These are phyloP conservation scores for Lactarius vividus DNA, from an alignment of 768 basidiomycete species.

Conservation along the genomic window DNA sequence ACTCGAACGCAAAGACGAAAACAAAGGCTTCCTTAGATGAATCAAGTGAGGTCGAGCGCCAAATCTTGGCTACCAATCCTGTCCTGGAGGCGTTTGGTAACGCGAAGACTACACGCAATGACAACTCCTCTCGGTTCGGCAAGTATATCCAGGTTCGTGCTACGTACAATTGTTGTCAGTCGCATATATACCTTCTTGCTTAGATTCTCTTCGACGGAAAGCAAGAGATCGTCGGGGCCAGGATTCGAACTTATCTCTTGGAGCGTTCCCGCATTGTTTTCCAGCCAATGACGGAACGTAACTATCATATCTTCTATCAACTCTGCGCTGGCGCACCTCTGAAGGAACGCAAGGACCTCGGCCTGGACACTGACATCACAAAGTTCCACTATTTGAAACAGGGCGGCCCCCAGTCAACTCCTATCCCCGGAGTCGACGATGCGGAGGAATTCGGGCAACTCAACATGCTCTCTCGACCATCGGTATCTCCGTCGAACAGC, in stretches of 20 bases:
- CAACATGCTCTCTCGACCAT: conserved; percentile 96
- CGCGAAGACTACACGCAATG: conserved; percentile 98
- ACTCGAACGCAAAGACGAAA: conserved; percentile 55
- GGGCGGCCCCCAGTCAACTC: conserved; percentile 83
- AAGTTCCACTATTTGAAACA: conserved; percentile 93
- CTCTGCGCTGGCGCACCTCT: conserved; percentile 94
- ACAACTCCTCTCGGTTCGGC: conserved; percentile 98
- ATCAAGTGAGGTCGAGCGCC: conserved; percentile 92
- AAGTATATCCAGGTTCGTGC: conserved; percentile 94
- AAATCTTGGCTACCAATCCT: conserved; percentile 98
- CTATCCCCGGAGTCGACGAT: conserved; percentile 92
- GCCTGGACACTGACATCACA: conserved; percentile 77
- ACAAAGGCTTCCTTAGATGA: conserved; percentile 77
- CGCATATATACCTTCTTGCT: conserved; percentile 14
- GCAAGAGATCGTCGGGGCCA: conserved; percentile 96
- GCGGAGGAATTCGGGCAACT: conserved; percentile 88
- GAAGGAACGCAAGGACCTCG: conserved; percentile 94
- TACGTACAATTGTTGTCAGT: not conserved
- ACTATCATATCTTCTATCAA: conserved; percentile 99
- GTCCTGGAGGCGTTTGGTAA: conserved; percentile 99
- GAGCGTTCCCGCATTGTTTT: conserved; percentile 98
- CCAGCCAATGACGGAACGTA: conserved; percentile 94
- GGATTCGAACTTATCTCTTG: conserved; percentile 97
- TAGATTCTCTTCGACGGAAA: conserved; percentile 96
- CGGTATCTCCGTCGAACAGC: conserved; percentile 95